Evolutionary conservation across 441 rosid species (phyloP).

Genomic region (Arabidopsis lyrata): DNA sequence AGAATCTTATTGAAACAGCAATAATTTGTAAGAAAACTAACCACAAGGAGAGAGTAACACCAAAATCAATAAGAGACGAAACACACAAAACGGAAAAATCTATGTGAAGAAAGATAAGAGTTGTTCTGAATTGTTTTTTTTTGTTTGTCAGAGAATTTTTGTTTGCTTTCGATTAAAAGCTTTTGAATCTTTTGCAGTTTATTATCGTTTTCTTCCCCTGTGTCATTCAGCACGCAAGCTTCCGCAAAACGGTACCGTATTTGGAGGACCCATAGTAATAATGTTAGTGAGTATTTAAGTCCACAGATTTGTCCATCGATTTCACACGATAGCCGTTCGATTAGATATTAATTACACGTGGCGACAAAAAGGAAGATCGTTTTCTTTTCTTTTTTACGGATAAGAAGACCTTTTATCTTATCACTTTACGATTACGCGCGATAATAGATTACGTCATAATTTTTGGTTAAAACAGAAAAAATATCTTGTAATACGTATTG

Average conservation of each 20-base stretch:
- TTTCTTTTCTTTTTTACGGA: constrained; percentile 24
- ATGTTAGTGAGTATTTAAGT: constrained; percentile 4
- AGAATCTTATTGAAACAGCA: constrained; percentile 8
- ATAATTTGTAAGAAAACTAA: constrained; percentile 33
- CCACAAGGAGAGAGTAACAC: constrained; percentile 34
- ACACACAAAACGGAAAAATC: neutral
- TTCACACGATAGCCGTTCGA: constrained; percentile 19
- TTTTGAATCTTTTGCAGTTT: constrained; percentile 41
- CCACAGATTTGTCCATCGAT: constrained; percentile 37
- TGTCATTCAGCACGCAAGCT: constrained; percentile 47
- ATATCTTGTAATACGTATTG: too few species aligned
- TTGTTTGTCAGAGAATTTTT: constrained; percentile 33
- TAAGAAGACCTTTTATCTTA: constrained; percentile 41
- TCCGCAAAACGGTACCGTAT: constrained; percentile 39
- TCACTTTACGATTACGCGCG: too few species aligned
- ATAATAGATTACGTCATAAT: too few species aligned
- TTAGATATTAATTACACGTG: constrained; percentile 49
- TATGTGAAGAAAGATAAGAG: constrained; percentile 34
- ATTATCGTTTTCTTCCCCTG: constrained; percentile 22
- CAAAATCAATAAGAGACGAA: neutral
- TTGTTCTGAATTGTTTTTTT: neutral
- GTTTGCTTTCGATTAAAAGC: constrained; percentile 35
- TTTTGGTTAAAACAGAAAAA: too few species aligned
- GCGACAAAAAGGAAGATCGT: constrained; percentile 22
- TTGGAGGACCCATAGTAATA: neutral